phyloP scores from a whole-genome alignment of 768 basidiomycete genomes.

The Pulveroboletus sp. region DNA sequence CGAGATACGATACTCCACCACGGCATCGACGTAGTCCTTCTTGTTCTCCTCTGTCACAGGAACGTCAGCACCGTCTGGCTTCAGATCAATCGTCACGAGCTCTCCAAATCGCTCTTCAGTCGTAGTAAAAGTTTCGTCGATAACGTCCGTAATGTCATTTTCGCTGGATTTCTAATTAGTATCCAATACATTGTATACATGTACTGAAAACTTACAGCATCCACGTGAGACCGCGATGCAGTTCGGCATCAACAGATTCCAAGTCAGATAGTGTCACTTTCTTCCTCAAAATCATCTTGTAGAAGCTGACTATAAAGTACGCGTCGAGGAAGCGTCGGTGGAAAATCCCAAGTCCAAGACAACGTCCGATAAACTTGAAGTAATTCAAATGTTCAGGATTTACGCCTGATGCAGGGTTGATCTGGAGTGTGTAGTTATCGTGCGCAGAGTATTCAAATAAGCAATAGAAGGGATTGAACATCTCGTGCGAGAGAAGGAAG shows the following conservation, averaged over 20 bases:
- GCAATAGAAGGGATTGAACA: conserved; percentile 99
- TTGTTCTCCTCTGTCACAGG: conserved; percentile 97
- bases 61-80: conserved; percentile 80
- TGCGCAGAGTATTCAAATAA: conserved; percentile 99
- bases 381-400: conserved; percentile 99
- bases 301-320: conserved; percentile 99
- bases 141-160: conserved; percentile 97
- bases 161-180: conserved; percentile 52
- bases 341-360: conserved; percentile 95
- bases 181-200: not conserved
- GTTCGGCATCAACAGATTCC: conserved; percentile 94
- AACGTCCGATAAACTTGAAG: conserved; percentile 99
- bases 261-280: conserved; percentile 92
- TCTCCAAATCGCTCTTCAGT: conserved; percentile 98
- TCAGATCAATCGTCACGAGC: conserved; percentile 95
- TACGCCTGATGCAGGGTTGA: conserved; percentile 96
- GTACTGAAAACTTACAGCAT: conserved; percentile 73
- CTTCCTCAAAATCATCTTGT: conserved; percentile 99
- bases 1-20: conserved; percentile 97
- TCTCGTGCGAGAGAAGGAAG: conserved; percentile 98
- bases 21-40: conserved; percentile 93
- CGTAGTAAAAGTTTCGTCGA: conserved; percentile 97
- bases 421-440: conserved; percentile 99
- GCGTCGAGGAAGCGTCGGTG: conserved; percentile 98
- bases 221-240: conserved; percentile 95